Conservation (phyloP, 2,329 filamentous ascomycete species). For the Aspergillus ruber region DNA sequence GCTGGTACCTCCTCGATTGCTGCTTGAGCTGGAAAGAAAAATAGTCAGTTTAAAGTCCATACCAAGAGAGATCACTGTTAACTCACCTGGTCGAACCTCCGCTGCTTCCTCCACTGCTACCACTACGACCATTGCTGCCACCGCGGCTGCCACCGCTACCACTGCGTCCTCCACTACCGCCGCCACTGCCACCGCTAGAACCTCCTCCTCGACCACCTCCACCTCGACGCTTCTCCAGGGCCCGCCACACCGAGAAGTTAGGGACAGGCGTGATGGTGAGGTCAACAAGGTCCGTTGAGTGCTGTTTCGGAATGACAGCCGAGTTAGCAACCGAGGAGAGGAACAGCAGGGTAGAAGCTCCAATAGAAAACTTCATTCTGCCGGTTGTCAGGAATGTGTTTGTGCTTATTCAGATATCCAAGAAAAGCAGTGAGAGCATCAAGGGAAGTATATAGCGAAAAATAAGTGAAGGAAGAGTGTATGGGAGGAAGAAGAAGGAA, state of each 20-base stretch:
- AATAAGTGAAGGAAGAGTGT: background rate
- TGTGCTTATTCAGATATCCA: background rate
- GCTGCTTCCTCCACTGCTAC: slow-evolving; percentile 12
- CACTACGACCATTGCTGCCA: slow-evolving; percentile 16
- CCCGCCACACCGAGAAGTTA: slow-evolving; percentile 10
- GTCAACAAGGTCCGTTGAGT: slow-evolving; percentile 14
- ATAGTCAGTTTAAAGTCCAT: background rate
- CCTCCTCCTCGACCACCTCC: slow-evolving; percentile 31
- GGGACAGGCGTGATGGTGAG: slow-evolving; percentile 10
- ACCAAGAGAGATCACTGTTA: background rate
- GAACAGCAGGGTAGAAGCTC: slow-evolving; percentile 21
- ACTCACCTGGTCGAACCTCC: slow-evolving; percentile 18
- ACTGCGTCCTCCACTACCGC: slow-evolving; percentile 21
- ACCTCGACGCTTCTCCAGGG: slow-evolving; percentile 45
- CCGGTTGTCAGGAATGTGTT: background rate
- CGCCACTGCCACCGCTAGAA: slow-evolving; percentile 20
- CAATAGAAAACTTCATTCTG: slow-evolving; percentile 28
- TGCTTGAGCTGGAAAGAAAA: slow-evolving; percentile 10
- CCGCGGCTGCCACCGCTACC: slow-evolving; percentile 14
- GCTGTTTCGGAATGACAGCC: slow-evolving; percentile 16
- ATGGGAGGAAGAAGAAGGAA: background rate
- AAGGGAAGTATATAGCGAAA: background rate
- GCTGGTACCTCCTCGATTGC: slow-evolving; percentile 27
- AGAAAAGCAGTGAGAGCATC: background rate
- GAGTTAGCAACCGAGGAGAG: slow-evolving; percentile 24